Evolutionary conservation across 2,329 filamentous ascomycete genomes (phyloP).

Genomic region (Talaromyces sp.): DNA sequence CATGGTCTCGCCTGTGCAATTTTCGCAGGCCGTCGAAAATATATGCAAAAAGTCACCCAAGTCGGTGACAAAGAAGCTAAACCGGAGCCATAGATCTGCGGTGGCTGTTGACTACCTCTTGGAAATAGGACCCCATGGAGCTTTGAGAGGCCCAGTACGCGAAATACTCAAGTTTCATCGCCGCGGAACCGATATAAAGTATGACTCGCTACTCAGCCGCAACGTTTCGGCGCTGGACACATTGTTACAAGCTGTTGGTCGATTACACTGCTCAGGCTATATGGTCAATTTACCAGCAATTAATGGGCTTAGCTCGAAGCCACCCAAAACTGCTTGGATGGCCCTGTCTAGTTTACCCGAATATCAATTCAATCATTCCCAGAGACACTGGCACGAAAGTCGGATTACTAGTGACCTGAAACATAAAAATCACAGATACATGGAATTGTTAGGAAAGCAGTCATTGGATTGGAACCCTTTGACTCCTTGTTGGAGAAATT

Average conservation of each 20-base stretch:
- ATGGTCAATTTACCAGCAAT: constrained; percentile 19
- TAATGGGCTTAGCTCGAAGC: constrained; percentile 12
- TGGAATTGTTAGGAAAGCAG: constrained; percentile 25
- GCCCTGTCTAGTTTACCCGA: constrained; percentile 21
- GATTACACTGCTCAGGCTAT: constrained; percentile 16
- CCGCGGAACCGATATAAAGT: constrained; percentile 14
- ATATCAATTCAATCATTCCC: constrained; percentile 24
- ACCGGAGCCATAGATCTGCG: constrained; percentile 1
- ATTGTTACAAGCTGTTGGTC: constrained; percentile 17
- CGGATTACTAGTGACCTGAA: constrained; percentile 22
- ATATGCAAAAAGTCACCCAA: constrained; percentile 2
- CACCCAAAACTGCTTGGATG: background rate
- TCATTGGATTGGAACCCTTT: constrained; percentile 22
- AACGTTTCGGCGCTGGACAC: constrained; percentile 16
- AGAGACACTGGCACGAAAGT: constrained; percentile 20
- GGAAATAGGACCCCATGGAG: constrained; percentile 28
- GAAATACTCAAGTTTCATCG: constrained; percentile 15
- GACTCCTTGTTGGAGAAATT: constrained; percentile 25
- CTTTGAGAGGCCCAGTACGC: constrained; percentile 23
- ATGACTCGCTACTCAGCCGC: constrained; percentile 21
- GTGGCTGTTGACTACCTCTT: constrained; percentile 16
- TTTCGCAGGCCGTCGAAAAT: constrained; percentile 16
- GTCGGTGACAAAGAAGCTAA: background rate
- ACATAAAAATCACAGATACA: constrained; percentile 19
- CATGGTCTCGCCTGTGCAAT: constrained; percentile 25